These are phyloP conservation scores for Uromyces viciae-fabae DNA, from an alignment of 1,284 basidiomycete genomes.

Conservation along the genomic window DNA sequence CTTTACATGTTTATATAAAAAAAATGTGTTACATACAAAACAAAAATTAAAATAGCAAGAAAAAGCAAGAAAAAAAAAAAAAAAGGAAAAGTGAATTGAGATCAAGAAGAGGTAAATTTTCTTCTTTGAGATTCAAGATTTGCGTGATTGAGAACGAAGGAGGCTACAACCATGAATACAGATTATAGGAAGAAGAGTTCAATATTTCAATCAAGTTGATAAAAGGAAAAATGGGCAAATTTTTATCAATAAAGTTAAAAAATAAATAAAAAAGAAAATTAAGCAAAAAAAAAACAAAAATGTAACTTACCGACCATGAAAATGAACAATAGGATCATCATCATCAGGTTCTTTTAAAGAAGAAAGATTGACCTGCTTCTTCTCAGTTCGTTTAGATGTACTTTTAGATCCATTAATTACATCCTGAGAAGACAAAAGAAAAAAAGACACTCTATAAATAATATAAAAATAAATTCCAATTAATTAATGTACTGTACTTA, in stretches of 20 bases:
- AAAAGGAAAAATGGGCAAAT: neutral
- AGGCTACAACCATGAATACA: neutral
- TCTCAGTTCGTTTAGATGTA: neutral
- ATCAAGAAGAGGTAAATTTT: too few relatives aligned
- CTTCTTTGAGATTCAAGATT: too few relatives aligned
- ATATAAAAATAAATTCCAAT: neutral
- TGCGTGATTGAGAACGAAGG: constrained; percentile 13
- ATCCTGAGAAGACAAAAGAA: neutral
- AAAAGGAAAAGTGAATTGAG: too few relatives aligned
- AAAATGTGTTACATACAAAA: too few relatives aligned
- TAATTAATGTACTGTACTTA: neutral
- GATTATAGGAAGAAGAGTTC: neutral
- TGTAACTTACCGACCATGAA: constrained; percentile 4
- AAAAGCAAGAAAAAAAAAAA: too few relatives aligned
- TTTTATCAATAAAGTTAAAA: neutral
- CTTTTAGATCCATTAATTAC: neutral
- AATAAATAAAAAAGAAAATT: neutral
- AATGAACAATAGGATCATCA: constrained; percentile 9
- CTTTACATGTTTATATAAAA: too few relatives aligned
- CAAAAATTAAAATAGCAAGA: too few relatives aligned
- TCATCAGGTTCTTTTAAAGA: constrained; percentile 9
- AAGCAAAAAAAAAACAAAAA: neutral
- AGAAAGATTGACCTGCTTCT: neutral
- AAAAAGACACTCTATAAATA: neutral
- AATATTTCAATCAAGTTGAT: neutral